phyloP scores from a whole-genome alignment of 2,329 filamentous ascomycete species.

The Sphaerulina vaccinii region DNA sequence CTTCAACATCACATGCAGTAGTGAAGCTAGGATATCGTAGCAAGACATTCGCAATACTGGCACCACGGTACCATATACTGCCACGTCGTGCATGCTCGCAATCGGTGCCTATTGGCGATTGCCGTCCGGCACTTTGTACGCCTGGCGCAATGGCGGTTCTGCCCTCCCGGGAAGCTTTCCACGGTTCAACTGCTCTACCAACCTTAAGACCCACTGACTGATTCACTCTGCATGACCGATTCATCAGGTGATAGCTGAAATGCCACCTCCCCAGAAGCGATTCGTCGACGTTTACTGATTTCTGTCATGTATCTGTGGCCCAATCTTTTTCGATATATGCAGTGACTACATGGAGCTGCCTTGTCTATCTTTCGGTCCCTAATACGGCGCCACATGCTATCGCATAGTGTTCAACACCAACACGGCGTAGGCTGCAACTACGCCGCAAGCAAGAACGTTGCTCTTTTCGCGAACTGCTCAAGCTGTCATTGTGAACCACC shows the following conservation, averaged over 20 bases:
- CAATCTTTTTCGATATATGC: neutral
- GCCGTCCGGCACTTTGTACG: conserved; percentile 7
- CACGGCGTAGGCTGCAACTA: conserved; percentile 7
- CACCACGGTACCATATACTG: neutral
- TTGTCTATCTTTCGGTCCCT: neutral
- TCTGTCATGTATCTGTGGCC: conserved; percentile 10
- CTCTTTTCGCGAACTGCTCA: neutral
- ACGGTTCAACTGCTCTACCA: neutral
- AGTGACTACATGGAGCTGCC: neutral
- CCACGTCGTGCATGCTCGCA: neutral
- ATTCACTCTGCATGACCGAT: conserved; percentile 12
- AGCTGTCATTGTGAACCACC: conserved; percentile 10
- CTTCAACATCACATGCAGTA: conserved; percentile 1
- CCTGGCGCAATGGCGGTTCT: conserved; percentile 1
- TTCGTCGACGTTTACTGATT: conserved; percentile 12
- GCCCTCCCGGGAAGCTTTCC: conserved; percentile 14
- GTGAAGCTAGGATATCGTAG: conserved; percentile 1
- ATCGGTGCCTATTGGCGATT: neutral
- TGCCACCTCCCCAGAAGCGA: conserved; percentile 7
- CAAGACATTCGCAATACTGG: neutral
- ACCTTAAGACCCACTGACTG: conserved; percentile 11
- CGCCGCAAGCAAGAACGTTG: conserved; percentile 8
- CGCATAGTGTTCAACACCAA: conserved; percentile 1
- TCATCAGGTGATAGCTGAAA: conserved; percentile 8
- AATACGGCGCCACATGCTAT: conserved; percentile 1